Conservation (phyloP, 1,139 yeast species). For the Blastobotrys serpentis region DNA sequence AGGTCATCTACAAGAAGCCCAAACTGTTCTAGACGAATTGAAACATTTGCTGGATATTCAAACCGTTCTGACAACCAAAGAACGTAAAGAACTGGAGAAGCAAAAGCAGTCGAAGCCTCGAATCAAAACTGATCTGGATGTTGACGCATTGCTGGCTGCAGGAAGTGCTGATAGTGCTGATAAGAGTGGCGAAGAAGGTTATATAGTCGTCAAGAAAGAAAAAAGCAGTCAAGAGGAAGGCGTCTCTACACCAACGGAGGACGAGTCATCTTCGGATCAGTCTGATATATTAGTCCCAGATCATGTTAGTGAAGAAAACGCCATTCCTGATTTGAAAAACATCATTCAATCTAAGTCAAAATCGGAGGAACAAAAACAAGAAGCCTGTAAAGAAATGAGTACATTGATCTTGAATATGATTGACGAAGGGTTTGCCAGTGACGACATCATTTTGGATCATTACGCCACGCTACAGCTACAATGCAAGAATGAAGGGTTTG, state of each 20-base stretch:
- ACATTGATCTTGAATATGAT: conserved; percentile 49
- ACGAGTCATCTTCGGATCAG: neutral
- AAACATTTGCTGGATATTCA: conserved; percentile 25
- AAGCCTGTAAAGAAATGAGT: conserved; percentile 9
- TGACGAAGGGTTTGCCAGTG: conserved; percentile 89
- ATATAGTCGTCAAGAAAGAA: neutral
- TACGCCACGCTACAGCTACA: neutral
- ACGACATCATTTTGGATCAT: conserved; percentile 67
- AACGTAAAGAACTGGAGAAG: conserved; percentile 13
- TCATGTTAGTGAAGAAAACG: conserved; percentile 11
- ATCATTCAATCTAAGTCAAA: conserved; percentile 4
- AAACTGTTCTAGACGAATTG: conserved; percentile 28
- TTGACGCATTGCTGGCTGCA: conserved; percentile 21
- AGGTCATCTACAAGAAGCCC: conserved; percentile 19
- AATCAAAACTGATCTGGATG: conserved; percentile 21
- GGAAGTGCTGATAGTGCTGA: too few relatives aligned
- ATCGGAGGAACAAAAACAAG: neutral
- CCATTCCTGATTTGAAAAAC: conserved; percentile 12
- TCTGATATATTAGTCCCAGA: neutral
- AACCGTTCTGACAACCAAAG: conserved; percentile 18
- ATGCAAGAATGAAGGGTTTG: conserved; percentile 9
- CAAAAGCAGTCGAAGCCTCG: conserved; percentile 18
- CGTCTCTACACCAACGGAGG: neutral
- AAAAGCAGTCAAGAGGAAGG: neutral
- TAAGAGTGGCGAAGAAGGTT: neutral